Percentiles rank a stretch among this genome's conserved stretches.
These are phyloP conservation scores for Cornus kousa DNA, from an alignment of 148 eudicot genomes.

Conservation along the genomic window DNA sequence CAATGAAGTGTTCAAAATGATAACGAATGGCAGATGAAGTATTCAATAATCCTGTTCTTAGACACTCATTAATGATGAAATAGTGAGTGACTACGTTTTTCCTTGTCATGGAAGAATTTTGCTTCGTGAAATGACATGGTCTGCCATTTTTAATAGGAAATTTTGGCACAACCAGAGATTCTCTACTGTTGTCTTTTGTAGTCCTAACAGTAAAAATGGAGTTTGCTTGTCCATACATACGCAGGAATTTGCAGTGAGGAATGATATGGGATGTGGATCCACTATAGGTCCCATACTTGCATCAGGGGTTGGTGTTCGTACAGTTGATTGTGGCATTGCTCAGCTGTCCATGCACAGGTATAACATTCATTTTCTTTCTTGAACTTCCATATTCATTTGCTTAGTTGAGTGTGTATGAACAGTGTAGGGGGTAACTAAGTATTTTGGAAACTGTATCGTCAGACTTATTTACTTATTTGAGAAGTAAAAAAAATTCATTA, in stretches of 20 bases:
- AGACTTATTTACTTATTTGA: not conserved
- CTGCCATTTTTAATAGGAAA: not conserved
- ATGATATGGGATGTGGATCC: constrained; percentile 99
- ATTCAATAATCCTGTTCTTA: not conserved
- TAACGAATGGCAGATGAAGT: not conserved
- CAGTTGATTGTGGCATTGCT: constrained; percentile 91
- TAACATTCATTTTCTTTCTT: not conserved
- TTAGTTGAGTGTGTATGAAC: not conserved
- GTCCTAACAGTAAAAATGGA: not conserved
- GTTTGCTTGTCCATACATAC: constrained; percentile 6
- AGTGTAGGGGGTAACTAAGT: not conserved
- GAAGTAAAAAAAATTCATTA: not conserved
- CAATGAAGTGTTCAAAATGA: not conserved
- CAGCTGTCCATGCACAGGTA: constrained; percentile 99
- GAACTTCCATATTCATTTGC: not conserved
- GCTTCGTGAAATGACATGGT: not conserved
- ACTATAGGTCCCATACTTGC: constrained; percentile 98
- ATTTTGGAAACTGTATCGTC: not conserved
- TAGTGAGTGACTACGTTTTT: not conserved
- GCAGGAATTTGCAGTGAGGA: constrained; percentile 96
- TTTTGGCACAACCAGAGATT: not conserved
- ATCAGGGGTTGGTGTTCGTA: constrained; percentile 90
- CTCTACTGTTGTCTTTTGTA: not conserved
- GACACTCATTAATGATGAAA: not conserved
- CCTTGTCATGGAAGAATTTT: not conserved